Base-by-base conservation (phyloP, 2,329 filamentous ascomycete species). In the Penicillium sp. region DNA sequence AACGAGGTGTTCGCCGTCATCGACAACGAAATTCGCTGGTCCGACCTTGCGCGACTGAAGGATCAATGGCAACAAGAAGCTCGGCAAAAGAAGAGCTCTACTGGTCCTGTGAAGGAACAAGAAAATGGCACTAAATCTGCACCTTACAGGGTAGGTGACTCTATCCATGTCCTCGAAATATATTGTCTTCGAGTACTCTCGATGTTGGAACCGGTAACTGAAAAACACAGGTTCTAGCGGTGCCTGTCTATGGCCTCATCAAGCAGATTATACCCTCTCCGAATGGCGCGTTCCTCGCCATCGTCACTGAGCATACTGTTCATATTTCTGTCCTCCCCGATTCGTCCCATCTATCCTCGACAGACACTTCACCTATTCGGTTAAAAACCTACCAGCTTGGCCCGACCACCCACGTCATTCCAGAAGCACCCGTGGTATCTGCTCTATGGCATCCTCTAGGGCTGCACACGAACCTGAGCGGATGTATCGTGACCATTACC, bases 381-480 rank as follows among this genome's bases (percentile, higher is more conserved):
- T 82, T 93, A 29, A 96, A 91, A 74, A 91, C 91, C 53, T 96
- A 91, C 77, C 93, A 93, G 21, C 82, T 98, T n/a, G 93, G 93
- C 1, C 92, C 93, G 29, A 96, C 92, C 3, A 92, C 90, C 3
- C 93, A 98, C 75, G 92, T 97, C 49, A 88, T 93, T 50, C 91
- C 93, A 47, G 88, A 92, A 63, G 86, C 92, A 8, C 86, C 91
- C 1, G 82, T 99, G 55, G 87, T 88, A 23, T 91, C 92, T 1
- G 90, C 88, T 4, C 68, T 97, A 57, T 99, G 95, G 93, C 95
- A 99, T 76, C 95, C 95, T 1, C 80, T 98, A 0, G 93, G 93
- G 1, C 87, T 93, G 11, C 70, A 76, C 54, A 75, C 71, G 53
- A 75, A 74, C 48, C 86, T 89, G 60, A 90, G 90, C 31, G 87